Base-by-base conservation (phyloP, 768 basidiomycete species). In the Termitomyces sp. region DNA sequence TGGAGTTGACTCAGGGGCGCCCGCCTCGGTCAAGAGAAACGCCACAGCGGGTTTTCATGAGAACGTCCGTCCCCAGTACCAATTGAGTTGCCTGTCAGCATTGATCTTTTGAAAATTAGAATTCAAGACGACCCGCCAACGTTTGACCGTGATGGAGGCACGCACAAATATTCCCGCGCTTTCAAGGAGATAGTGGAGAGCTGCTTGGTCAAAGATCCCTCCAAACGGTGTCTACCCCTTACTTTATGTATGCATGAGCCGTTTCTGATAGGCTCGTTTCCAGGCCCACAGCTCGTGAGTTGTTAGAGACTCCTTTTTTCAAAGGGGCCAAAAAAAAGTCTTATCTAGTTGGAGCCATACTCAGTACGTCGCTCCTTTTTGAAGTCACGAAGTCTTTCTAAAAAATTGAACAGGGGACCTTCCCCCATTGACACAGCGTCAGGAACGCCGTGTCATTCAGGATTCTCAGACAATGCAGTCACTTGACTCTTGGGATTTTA, bases 161-260 rank as follows among this genome's bases (percentile, higher is more conserved):
- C 77, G 21, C 76, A 85, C 70, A 86, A 83, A 60, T 96, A 92
- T 67, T 89, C 89, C 27, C 84, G 84, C 53, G 79, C 81, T 0
- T 91, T 96, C 73, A 86, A 89, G 59, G 92, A 94, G 55, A 78
- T 94, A 49, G 78, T 97, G 16, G 88, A 89, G 49, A 79, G 79
- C 12, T 97, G 95, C 67, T 79, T 98, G 45, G 74, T 78, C 55
- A 96, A 96, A 69, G 91, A 97, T 66, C 93, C 95, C 5, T 75
- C 80, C 7, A 79, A 83, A 65, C 80, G 94, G 90, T 85, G 61
- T 40, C 65, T 19, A 30, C 48, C 49, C 30, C 39, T 57, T 8
- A 12, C 21, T n/a, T 23, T 17, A 12, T 17, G 30, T 14, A 19
- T 25, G 30, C 21, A 32, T 10, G 8, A 39, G 50, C 21, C 27